Percentiles rank a stretch among this genome's conserved stretches.
These are phyloP conservation scores for Solanum microdontum DNA, from an alignment of 257 asterid genomes.

Conservation along the genomic window DNA sequence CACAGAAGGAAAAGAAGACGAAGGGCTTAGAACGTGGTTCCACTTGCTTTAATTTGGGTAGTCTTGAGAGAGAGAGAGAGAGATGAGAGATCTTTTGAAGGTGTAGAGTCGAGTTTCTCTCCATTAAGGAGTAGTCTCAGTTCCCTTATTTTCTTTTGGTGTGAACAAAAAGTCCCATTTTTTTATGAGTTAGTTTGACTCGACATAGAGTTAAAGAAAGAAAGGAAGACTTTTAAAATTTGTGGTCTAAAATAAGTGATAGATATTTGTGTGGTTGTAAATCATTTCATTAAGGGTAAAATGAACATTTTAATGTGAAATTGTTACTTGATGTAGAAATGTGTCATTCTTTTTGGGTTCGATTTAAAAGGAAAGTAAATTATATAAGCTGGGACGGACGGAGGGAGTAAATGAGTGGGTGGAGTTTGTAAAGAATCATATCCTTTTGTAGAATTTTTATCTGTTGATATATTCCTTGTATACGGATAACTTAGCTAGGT, in stretches of 20 bases:
- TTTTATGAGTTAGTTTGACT: background rate
- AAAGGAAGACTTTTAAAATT: background rate
- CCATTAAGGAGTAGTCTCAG: background rate
- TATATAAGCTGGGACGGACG: background rate
- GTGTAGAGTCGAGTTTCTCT: background rate
- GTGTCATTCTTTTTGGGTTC: background rate
- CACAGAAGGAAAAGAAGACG: background rate
- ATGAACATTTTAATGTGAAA: background rate
- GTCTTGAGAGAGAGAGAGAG: background rate
- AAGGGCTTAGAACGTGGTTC: background rate
- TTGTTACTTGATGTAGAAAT: background rate
- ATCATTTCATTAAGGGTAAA: background rate
- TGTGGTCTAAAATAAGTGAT: background rate
- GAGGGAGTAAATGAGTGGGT: background rate
- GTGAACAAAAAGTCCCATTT: background rate
- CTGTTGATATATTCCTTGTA: background rate
- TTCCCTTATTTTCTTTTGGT: background rate
- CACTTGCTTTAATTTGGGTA: background rate
- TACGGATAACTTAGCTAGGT: background rate
- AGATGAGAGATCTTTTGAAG: background rate
- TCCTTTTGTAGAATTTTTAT: background rate
- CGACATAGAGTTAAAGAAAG: background rate
- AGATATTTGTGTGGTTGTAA: background rate
- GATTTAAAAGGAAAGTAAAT: background rate
- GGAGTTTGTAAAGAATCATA: background rate